These are phyloP conservation scores for Oleoguttula mirabilis DNA, from an alignment of 495 filamentous ascomycete species.

Conservation along the genomic window DNA sequence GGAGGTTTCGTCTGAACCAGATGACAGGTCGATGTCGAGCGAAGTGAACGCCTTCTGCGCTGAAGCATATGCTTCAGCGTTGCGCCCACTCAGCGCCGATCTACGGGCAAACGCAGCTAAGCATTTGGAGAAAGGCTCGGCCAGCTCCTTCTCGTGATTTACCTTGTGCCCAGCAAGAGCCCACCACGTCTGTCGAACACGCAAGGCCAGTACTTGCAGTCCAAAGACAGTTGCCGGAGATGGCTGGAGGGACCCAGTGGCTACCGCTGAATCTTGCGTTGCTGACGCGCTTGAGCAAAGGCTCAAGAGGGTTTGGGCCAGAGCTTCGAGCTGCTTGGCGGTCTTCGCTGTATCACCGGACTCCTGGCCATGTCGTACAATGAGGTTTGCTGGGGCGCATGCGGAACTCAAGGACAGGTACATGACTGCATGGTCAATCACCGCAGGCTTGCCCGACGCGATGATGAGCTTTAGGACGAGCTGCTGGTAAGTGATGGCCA, in stretches of 20 bases:
- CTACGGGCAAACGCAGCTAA: not conserved
- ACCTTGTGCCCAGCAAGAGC: slow-evolving; percentile 54
- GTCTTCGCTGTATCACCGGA: slow-evolving; percentile 41
- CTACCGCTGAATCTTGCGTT: slow-evolving; percentile 38
- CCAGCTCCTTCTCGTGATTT: slow-evolving; percentile 55
- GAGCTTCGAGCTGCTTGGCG: slow-evolving; percentile 54
- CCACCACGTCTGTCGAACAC: slow-evolving; percentile 59
- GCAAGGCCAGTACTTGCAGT: slow-evolving; percentile 56
- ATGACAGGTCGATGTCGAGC: too few species aligned
- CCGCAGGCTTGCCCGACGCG: slow-evolving; percentile 28
- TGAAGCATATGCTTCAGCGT: too few species aligned
- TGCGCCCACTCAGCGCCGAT: too few species aligned
- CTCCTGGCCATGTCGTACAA: slow-evolving; percentile 39
- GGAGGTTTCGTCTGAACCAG: too few species aligned
- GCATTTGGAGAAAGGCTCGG: slow-evolving; percentile 56
- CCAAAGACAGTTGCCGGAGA: slow-evolving; percentile 48
- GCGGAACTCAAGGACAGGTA: slow-evolving; percentile 35
- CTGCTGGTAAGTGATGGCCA: slow-evolving; percentile 30
- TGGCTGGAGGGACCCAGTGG: slow-evolving; percentile 38
- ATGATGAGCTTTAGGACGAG: slow-evolving; percentile 41
- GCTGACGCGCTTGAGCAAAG: slow-evolving; percentile 46
- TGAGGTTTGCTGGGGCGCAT: slow-evolving; percentile 56
- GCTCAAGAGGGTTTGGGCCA: slow-evolving; percentile 55
- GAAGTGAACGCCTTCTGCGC: too few species aligned
- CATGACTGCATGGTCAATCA: slow-evolving; percentile 23